phyloP scores from a whole-genome alignment of 208 protist species.

The Leishmania guyanensis region DNA sequence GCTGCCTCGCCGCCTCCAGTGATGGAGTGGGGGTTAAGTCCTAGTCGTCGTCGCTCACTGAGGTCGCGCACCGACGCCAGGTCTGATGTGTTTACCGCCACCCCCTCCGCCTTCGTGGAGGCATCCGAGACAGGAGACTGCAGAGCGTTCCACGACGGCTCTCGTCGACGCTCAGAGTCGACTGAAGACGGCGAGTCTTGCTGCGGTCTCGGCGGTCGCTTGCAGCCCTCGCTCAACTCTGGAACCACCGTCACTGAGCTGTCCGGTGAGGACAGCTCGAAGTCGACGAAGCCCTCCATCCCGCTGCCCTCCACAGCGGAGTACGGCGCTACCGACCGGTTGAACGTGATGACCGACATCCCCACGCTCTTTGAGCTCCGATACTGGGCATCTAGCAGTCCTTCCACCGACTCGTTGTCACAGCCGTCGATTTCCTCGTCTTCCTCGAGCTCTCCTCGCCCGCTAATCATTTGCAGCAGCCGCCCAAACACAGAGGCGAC shows the following conservation, averaged over 20 bases:
- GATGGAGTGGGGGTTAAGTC: background rate
- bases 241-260: background rate
- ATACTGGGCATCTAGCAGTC: background rate
- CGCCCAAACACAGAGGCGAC: conserved; percentile 60
- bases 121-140: background rate
- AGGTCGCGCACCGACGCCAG: conserved; percentile 13
- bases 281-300: conserved; percentile 37
- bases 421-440: conserved; percentile 11
- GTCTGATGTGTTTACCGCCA: conserved; percentile 15
- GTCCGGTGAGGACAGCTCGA: conserved; percentile 25
- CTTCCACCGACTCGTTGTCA: conserved; percentile 4
- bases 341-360: conserved; percentile 19
- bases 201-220: background rate
- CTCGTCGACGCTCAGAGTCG: background rate
- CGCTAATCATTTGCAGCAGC: conserved; percentile 47
- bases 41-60: conserved; percentile 1
- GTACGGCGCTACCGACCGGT: conserved; percentile 15
- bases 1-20: background rate
- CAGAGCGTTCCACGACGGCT: background rate
- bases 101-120: background rate
- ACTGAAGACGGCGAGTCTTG: background rate
- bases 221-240: background rate
- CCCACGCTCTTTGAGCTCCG: conserved; percentile 5
- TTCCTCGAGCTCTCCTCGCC: conserved; percentile 14
- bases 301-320: conserved; percentile 1